These are phyloP conservation scores for Dothiorella sarmentorum DNA, from an alignment of 2,329 filamentous ascomycete species.

Conservation along the genomic window DNA sequence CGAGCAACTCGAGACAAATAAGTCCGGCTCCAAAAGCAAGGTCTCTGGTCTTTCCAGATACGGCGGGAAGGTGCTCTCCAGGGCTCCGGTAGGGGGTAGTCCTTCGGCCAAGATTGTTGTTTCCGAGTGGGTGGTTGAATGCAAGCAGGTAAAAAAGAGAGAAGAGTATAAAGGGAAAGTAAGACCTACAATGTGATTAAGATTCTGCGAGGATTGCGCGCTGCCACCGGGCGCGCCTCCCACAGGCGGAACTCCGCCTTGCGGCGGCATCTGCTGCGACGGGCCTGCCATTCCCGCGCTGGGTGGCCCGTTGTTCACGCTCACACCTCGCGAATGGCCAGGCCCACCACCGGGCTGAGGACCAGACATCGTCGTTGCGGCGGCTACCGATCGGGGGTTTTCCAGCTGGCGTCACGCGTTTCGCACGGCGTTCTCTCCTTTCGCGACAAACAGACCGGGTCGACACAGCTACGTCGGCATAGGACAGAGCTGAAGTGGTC, in stretches of 20 bases:
- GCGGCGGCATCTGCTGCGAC: slow-evolving; percentile 46
- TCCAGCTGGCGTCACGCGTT: slow-evolving; percentile 24
- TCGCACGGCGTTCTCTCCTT: slow-evolving; percentile 23
- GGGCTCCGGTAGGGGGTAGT: neutral
- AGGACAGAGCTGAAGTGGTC: neutral
- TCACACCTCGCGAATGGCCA: slow-evolving; percentile 34
- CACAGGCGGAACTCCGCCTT: slow-evolving; percentile 48
- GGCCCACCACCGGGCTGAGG: slow-evolving; percentile 33
- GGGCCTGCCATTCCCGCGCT: slow-evolving; percentile 35
- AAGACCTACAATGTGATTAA: slow-evolving; percentile 87
- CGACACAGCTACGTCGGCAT: neutral
- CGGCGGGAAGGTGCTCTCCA: neutral
- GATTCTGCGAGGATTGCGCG: slow-evolving; percentile 74
- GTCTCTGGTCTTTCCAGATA: no score
- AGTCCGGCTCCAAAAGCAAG: no score
- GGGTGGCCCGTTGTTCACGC: slow-evolving; percentile 43
- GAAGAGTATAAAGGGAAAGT: slow-evolving; percentile 14
- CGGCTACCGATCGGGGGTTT: neutral
- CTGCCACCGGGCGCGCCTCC: slow-evolving; percentile 43
- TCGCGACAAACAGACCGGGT: neutral
- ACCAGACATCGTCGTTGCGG: slow-evolving; percentile 31
- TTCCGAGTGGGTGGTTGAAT: neutral
- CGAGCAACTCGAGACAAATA: no score
- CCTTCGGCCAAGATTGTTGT: neutral
- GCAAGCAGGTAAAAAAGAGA: neutral